These are phyloP conservation scores for Phytophthora multivora DNA, from an alignment of 352 stramenopile species.

Conservation along the genomic window DNA sequence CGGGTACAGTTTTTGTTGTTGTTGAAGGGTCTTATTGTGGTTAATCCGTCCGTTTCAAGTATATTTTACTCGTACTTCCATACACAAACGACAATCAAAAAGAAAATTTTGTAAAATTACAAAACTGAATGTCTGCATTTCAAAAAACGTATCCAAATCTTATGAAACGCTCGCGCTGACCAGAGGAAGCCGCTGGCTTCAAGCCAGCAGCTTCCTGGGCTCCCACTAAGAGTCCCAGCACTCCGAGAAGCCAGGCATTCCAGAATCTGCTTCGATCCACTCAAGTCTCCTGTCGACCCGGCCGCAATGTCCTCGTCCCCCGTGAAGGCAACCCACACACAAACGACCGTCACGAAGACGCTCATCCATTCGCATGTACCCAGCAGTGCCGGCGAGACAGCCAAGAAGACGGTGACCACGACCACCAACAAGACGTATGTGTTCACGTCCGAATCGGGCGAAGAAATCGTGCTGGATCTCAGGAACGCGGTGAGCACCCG, in stretches of 20 bases:
- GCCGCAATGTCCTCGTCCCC: constrained; percentile 22
- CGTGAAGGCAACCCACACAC: constrained; percentile 22
- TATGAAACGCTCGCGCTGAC: neutral
- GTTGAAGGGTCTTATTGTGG: no score
- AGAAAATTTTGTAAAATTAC: no score
- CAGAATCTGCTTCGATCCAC: constrained; percentile 11
- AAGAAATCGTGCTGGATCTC: constrained; percentile 31
- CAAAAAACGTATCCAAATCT: no score
- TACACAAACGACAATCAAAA: no score
- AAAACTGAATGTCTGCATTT: no score
- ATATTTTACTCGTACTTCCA: neutral
- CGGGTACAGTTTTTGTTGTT: no score
- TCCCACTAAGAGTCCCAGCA: no score
- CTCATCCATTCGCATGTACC: constrained; percentile 19
- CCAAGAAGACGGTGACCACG: constrained; percentile 28
- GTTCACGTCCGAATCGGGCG: constrained; percentile 27
- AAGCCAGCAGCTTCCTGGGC: no score
- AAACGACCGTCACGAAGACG: constrained; percentile 31
- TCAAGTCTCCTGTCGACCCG: neutral
- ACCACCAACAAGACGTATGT: constrained; percentile 30
- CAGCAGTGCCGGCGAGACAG: constrained; percentile 4
- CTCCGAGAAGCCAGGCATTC: no score
- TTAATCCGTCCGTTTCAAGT: no score
- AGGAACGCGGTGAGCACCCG: constrained; percentile 35
- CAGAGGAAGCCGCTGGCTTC: constrained; percentile 6